These are phyloP conservation scores for Boletales sp. DNA, from an alignment of 768 basidiomycete genomes.

Conservation along the genomic window DNA sequence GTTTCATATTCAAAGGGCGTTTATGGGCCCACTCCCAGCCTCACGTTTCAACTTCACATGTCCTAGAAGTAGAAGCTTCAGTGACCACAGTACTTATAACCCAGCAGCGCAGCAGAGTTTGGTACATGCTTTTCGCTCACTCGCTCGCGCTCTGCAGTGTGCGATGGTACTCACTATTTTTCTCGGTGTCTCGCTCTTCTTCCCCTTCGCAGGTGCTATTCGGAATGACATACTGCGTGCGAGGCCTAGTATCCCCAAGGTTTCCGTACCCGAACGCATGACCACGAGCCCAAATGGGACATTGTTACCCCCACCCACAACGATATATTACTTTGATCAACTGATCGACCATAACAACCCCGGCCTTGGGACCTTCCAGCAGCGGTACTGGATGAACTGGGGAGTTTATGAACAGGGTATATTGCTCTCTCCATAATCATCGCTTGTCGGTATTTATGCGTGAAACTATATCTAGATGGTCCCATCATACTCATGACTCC, in stretches of 20 bases:
- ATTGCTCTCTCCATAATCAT: background rate
- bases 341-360: constrained; percentile 48
- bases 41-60: no score
- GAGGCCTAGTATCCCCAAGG: constrained; percentile 9
- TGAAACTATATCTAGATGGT: no score
- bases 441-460: no score
- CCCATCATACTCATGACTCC: constrained; percentile 44
- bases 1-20: no score
- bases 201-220: constrained; percentile 18
- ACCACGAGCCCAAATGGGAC: constrained; percentile 21
- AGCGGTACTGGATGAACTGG: constrained; percentile 69
- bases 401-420: constrained; percentile 58
- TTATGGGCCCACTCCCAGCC: no score
- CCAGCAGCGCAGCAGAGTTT: background rate
- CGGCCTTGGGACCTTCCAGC: constrained; percentile 65
- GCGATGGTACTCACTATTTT: constrained; percentile 10
- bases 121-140: no score
- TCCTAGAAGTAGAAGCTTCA: no score
- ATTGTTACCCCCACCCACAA: constrained; percentile 21
- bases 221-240: constrained; percentile 20
- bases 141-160: background rate
- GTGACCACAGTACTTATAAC: no score
- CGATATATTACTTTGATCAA: constrained; percentile 30
- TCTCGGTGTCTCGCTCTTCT: constrained; percentile 6
- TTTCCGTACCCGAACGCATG: constrained; percentile 9